These are phyloP conservation scores for Ogataea pignaliae DNA, from an alignment of 805 yeast genomes.

Conservation along the genomic window DNA sequence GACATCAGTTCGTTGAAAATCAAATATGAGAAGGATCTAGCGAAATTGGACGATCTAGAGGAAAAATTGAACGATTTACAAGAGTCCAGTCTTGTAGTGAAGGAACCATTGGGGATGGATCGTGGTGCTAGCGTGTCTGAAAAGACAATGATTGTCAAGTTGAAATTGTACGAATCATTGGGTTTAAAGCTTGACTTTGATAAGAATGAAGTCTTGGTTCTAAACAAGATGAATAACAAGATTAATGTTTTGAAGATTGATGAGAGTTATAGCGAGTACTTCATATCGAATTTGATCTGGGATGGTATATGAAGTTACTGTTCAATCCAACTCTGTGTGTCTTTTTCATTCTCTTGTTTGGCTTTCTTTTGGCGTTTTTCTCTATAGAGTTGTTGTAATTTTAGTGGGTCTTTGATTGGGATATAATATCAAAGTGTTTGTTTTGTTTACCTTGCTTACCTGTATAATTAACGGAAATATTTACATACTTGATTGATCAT, in stretches of 20 bases:
- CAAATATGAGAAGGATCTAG: conserved; percentile 34
- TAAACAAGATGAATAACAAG: conserved; percentile 41
- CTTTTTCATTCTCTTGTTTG: too few species aligned
- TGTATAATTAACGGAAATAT: too few species aligned
- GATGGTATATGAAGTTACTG: conserved; percentile 40
- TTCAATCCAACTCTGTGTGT: too few species aligned
- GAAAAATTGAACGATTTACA: conserved; percentile 20
- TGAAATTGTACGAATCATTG: conserved; percentile 55
- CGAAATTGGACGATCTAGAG: conserved; percentile 31
- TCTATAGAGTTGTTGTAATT: too few species aligned
- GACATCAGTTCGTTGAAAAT: conserved; percentile 38
- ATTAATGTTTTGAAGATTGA: conserved; percentile 49
- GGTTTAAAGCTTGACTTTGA: conserved; percentile 49
- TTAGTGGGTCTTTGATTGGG: too few species aligned
- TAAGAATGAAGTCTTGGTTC: conserved; percentile 41
- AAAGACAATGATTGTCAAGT: conserved; percentile 43
- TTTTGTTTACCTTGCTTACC: too few species aligned
- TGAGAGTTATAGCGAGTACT: conserved; percentile 56
- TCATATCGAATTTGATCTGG: conserved; percentile 76
- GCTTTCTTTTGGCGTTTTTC: too few species aligned
- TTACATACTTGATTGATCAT: too few species aligned
- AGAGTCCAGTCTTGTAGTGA: conserved; percentile 12
- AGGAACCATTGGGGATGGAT: conserved; percentile 14
- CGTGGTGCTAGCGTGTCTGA: not conserved
- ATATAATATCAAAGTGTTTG: too few species aligned